Conservation (phyloP, 2,329 filamentous ascomycete genomes). For the Didymella lethalis region DNA sequence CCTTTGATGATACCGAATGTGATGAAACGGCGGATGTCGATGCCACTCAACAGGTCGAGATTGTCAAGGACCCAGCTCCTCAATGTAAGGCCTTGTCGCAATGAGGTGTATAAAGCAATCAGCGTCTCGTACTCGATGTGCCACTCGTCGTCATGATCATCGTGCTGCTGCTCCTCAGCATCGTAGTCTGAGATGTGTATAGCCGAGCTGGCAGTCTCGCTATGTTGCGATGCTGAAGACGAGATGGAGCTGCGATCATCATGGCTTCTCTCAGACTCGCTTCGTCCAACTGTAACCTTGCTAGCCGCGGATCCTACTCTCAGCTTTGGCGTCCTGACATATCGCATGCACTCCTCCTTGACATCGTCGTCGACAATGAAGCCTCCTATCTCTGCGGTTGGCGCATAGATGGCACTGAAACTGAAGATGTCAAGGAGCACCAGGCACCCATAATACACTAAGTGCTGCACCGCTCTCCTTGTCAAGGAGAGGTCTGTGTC, state of each 20-base stretch:
- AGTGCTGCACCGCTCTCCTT: slow-evolving; percentile 83
- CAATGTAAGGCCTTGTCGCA: slow-evolving; percentile 82
- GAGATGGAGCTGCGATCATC: slow-evolving; percentile 35
- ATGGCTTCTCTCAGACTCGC: slow-evolving; percentile 30
- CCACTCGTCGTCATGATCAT: slow-evolving; percentile 27
- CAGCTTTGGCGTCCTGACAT: slow-evolving; percentile 65
- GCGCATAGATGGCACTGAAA: slow-evolving; percentile 89
- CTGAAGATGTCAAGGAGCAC: slow-evolving; percentile 94
- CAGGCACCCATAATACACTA: slow-evolving; percentile 92
- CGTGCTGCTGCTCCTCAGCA: slow-evolving; percentile 16
- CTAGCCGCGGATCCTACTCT: slow-evolving; percentile 27
- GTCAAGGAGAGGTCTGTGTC: slow-evolving; percentile 88
- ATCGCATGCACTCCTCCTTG: slow-evolving; percentile 86
- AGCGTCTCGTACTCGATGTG: slow-evolving; percentile 56
- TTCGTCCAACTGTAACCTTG: slow-evolving; percentile 19
- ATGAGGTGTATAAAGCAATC: slow-evolving; percentile 83
- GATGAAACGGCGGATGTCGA: slow-evolving; percentile 90
- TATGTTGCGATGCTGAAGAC: slow-evolving; percentile 33
- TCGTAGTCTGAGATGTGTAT: slow-evolving; percentile 28
- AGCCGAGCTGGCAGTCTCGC: slow-evolving; percentile 26
- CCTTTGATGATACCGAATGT: slow-evolving; percentile 97
- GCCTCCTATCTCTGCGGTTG: slow-evolving; percentile 77
- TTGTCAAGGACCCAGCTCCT: slow-evolving; percentile 86
- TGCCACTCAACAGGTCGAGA: slow-evolving; percentile 72
- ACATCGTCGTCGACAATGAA: slow-evolving; percentile 79